Evolutionary conservation across 257 asterid genomes (phyloP).

Genomic region (Thymus mandschuricus): DNA sequence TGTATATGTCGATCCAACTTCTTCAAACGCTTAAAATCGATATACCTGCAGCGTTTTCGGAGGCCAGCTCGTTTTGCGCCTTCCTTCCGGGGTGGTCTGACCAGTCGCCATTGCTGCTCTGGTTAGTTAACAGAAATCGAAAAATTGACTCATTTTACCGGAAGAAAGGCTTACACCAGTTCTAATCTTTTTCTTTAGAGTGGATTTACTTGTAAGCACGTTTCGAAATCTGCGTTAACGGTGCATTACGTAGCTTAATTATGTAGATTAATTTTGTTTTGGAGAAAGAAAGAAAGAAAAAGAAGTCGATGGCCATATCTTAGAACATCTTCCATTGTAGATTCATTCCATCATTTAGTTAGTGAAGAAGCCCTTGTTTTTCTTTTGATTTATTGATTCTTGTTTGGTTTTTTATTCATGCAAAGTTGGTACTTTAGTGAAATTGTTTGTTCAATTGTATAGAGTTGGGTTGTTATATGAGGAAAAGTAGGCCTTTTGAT

Average conservation of each 20-base stretch:
- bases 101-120: slow-evolving; percentile 1
- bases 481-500: too few species aligned
- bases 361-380: slow-evolving; percentile 6
- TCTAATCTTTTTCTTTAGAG: slow-evolving; percentile 33
- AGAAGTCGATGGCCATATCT: not conserved
- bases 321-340: slow-evolving; percentile 13
- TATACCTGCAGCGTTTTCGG: slow-evolving; percentile 65
- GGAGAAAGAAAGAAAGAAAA: not conserved
- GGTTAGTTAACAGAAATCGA: slow-evolving; percentile 19
- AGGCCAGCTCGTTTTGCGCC: slow-evolving; percentile 78
- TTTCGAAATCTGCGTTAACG: slow-evolving; percentile 18
- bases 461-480: not conserved
- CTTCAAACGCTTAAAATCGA: slow-evolving; percentile 14
- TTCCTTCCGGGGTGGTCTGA: slow-evolving; percentile 80
- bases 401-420: slow-evolving; percentile 3
- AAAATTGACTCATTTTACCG: slow-evolving; percentile 23
- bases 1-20: not conserved
- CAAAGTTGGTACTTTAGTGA: not conserved
- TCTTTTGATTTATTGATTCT: slow-evolving; percentile 1
- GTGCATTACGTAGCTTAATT: slow-evolving; percentile 30
- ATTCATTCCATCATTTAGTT: slow-evolving; percentile 21
- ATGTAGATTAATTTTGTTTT: slow-evolving; percentile 20
- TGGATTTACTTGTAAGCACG: slow-evolving; percentile 31
- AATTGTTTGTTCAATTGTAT: not conserved
- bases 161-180: slow-evolving; percentile 30